phyloP scores from a whole-genome alignment of 108 stramenopile species.

The Licmophora abbreviata region DNA sequence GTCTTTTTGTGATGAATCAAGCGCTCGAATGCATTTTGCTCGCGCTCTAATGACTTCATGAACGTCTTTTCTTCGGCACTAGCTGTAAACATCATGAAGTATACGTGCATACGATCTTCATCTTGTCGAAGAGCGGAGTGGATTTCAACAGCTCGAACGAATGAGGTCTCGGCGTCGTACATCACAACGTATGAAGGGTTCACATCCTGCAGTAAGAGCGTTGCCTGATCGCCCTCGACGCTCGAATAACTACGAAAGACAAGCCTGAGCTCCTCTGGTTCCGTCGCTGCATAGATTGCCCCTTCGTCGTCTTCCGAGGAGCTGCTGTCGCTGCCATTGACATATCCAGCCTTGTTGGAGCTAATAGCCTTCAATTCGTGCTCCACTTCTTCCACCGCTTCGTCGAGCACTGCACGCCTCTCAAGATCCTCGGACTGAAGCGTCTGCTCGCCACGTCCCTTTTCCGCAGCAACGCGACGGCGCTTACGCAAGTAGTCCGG shows the following conservation, averaged over 20 bases:
- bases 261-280: conserved; percentile 34
- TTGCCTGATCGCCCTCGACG: conserved; percentile 51
- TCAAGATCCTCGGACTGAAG: conserved; percentile 46
- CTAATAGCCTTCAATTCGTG: conserved; percentile 21
- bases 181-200: conserved; percentile 77
- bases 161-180: conserved; percentile 84
- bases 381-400: conserved; percentile 62
- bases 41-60: conserved; percentile 73
- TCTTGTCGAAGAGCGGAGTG: conserved; percentile 27
- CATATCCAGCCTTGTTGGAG: background rate
- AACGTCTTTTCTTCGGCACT: conserved; percentile 94
- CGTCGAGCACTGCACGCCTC: conserved; percentile 62
- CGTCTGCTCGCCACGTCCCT: conserved; percentile 36
- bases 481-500: conserved; percentile 56
- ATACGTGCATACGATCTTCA: conserved; percentile 58
- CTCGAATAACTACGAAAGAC: conserved; percentile 53
- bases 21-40: conserved; percentile 87
- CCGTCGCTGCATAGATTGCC: conserved; percentile 6
- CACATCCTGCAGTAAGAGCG: conserved; percentile 69
- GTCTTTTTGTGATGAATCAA: conserved; percentile 91
- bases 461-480: conserved; percentile 54
- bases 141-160: conserved; percentile 87
- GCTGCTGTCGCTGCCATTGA: background rate
- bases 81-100: conserved; percentile 88
- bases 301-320: conserved; percentile 4